Evolutionary conservation across 2,329 filamentous ascomycete species (phyloP).

Genomic region (Colletotrichum tropicale): DNA sequence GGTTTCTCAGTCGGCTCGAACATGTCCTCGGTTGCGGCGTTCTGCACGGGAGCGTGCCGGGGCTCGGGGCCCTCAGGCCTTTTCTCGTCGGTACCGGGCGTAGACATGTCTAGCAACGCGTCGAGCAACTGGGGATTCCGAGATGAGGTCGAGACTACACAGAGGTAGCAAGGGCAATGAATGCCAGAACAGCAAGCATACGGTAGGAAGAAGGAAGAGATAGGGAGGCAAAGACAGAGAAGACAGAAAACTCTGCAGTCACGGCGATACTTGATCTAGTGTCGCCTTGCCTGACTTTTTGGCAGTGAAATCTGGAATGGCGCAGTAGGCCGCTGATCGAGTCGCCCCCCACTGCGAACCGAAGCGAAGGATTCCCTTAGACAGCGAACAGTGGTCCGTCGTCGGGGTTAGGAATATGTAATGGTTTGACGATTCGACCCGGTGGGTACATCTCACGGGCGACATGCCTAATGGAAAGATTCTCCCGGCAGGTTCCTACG

Average conservation of each 20-base stretch:
- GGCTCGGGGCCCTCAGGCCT: neutral
- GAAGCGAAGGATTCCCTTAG: neutral
- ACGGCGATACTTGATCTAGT: neutral
- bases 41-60: neutral
- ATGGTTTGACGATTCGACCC: neutral
- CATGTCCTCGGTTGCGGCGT: neutral
- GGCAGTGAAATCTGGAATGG: neutral
- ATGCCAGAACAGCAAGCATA: accelerated
- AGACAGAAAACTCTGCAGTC: neutral
- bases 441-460: neutral
- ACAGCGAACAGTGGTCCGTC: neutral
- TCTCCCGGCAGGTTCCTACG: too few relatives aligned
- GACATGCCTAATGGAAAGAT: neutral
- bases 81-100: neutral
- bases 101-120: neutral
- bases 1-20: neutral
- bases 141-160: neutral
- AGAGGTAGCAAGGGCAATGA: neutral
- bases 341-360: neutral
- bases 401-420: neutral
- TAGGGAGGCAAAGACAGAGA: neutral
- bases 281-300: neutral
- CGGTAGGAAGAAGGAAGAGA: neutral
- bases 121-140: neutral
- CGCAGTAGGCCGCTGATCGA: neutral